Base-by-base conservation (phyloP, 768 basidiomycete genomes). In the Neoboletus magnificus region DNA sequence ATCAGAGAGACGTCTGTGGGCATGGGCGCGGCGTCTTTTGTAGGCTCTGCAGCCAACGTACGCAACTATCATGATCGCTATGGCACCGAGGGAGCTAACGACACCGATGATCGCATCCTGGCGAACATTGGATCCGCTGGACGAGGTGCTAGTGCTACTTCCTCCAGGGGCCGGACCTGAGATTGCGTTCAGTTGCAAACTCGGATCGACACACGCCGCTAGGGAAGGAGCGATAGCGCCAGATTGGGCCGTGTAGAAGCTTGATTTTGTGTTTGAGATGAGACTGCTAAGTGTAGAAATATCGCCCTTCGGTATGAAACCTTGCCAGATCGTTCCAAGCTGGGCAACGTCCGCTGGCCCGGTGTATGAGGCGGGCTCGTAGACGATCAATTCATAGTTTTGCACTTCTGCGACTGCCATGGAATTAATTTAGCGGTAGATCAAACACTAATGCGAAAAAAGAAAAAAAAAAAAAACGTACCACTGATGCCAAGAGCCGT, bases 101-200 rank as follows among this genome's bases (percentile, higher is more conserved):
- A 96, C 92, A 22, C 94, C 94, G 58, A 97, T 94, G 66, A 96
- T 93, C 25, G 91, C 91, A 61, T 95, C 84, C 65, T 89, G 82
- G 13, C 91, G 79, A 16, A 78, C 75, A 22, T 59, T 58, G 16
- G 74, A 69, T 25, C 66, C 70, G 29, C 63, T 72, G 16, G 64
- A 64, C 2, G 53, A 62, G 1, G 27, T 27, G 27, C 27, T 27
- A 20, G 59, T 63, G 11, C 59, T 62, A 15, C 55, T 54, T 27
- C 58, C 60, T 36, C 66, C 70, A 13, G 65, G 52, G 6, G 73
- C 62, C 10, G 81, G 76, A 44, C 76, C 74, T 0, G 77, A 41
- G 10, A 85, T 73, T 1, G 76, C 76, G 50, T 75, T 67, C 50
- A 94, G 66, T 16, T 79, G 73, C 73, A 85, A 88, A 7, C 85